A percentile compares a stretch with the other conserved stretches of the same genome.
Evolutionary conservation across 768 basidiomycete species (phyloP).

Genomic region (Russula abietina): DNA sequence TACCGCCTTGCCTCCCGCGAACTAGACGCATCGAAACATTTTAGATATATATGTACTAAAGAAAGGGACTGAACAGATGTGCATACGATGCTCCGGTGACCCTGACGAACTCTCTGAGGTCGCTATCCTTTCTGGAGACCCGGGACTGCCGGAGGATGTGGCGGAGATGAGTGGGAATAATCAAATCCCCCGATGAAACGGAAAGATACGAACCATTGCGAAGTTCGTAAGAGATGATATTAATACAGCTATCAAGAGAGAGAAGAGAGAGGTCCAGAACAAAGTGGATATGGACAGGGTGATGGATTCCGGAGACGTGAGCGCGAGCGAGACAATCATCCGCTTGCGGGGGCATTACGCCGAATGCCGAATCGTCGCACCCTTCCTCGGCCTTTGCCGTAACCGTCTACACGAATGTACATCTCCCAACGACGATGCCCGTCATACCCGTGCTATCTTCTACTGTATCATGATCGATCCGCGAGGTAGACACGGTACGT

Average conservation of each 20-base stretch:
- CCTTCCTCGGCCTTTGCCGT: background rate
- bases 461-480: background rate
- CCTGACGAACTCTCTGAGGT: constrained; percentile 17
- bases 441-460: background rate
- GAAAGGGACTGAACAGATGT: background rate
- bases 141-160: constrained; percentile 10
- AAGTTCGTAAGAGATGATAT: constrained; percentile 6
- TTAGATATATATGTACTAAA: background rate
- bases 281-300: constrained; percentile 1
- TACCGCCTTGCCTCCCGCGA: constrained; percentile 57
- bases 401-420: no score
- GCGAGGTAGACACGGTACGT: background rate
- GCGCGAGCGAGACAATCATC: background rate
- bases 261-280: constrained; percentile 1
- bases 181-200: background rate
- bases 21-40: constrained; percentile 27
- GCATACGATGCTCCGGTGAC: constrained; percentile 22
- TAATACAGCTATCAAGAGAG: constrained; percentile 5
- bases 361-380: background rate
- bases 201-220: constrained; percentile 11
- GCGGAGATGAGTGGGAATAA: background rate
- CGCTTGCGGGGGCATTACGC: background rate
- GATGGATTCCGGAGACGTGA: background rate
- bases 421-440: background rate
- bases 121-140: constrained; percentile 17